phyloP scores from a whole-genome alignment of 139 green algal genomes.

The Chlamydomonas sphaeroides region DNA sequence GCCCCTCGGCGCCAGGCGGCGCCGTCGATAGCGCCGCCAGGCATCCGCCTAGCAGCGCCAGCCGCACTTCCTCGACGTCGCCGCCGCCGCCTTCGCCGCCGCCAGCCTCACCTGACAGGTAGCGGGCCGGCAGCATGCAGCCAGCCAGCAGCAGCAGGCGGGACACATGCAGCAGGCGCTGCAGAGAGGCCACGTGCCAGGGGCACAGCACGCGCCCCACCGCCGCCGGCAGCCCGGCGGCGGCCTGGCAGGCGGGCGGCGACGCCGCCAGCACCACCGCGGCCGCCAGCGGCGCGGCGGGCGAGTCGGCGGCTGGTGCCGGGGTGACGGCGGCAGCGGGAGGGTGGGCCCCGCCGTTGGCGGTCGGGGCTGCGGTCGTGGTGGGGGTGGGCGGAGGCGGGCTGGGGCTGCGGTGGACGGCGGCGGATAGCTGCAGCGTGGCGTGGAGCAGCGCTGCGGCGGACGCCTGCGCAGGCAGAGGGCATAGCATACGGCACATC shows the following conservation, averaged over 20 bases:
- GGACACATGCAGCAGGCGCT: slow-evolving; percentile 30
- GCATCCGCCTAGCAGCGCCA: slow-evolving; percentile 32
- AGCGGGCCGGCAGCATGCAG: slow-evolving; percentile 18
- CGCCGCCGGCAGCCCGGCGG: neutral
- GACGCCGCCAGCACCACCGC: neutral
- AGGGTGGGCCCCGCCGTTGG: neutral
- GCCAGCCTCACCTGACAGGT: neutral
- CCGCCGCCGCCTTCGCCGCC: neutral
- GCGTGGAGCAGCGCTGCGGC: slow-evolving; percentile 17
- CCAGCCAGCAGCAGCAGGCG: slow-evolving; percentile 35
- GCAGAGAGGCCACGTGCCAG: slow-evolving; percentile 21
- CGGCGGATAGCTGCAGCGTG: neutral
- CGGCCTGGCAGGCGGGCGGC: slow-evolving; percentile 5
- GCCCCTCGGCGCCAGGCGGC: slow-evolving; percentile 42
- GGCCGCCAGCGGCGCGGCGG: slow-evolving; percentile 1
- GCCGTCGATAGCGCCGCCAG: slow-evolving; percentile 36
- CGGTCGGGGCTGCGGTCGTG: neutral
- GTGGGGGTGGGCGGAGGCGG: neutral
- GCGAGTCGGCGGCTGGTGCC: no score
- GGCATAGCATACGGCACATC: no score
- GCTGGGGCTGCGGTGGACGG: neutral
- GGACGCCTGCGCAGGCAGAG: neutral
- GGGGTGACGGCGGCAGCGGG: no score
- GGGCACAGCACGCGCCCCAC: slow-evolving; percentile 28
- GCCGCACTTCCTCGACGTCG: neutral